These are phyloP conservation scores for Apophysomyces elegans DNA, from an alignment of 371 early-diverging fungal genomes.

Conservation along the genomic window DNA sequence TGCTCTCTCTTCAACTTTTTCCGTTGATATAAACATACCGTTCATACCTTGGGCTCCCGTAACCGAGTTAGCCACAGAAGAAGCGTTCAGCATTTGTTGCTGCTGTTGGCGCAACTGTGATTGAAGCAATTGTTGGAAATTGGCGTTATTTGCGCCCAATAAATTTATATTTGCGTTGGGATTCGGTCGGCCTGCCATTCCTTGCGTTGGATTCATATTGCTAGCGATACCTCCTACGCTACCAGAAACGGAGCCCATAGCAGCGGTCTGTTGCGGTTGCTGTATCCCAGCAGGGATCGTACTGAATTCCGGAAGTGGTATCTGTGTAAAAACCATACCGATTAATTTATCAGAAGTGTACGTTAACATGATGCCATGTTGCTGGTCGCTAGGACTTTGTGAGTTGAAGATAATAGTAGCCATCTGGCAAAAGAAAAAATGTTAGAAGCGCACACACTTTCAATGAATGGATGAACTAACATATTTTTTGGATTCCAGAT, in stretches of 20 bases:
- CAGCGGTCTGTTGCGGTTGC: conserved; percentile 1
- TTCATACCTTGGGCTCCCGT: conserved; percentile 14
- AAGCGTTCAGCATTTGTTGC: conserved; percentile 19
- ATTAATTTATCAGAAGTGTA: conserved; percentile 51
- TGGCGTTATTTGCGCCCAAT: conserved; percentile 25
- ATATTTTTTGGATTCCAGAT: conserved; percentile 57
- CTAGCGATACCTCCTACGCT: neutral
- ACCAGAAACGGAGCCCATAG: neutral
- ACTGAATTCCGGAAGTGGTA: conserved; percentile 55
- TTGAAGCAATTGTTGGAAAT: conserved; percentile 19
- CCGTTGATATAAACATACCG: conserved; percentile 1
- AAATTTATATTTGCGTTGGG: conserved; percentile 8
- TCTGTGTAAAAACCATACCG: conserved; percentile 57
- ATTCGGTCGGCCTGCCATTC: conserved; percentile 8
- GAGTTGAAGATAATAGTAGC: conserved; percentile 47
- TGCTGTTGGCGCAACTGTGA: too few relatives aligned
- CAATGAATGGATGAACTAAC: conserved; percentile 30
- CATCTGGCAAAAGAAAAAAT: conserved; percentile 28
- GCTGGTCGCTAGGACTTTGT: conserved; percentile 32
- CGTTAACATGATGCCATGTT: conserved; percentile 54
- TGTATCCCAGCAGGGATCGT: conserved; percentile 14
- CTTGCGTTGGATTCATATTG: neutral
- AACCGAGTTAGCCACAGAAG: conserved; percentile 8
- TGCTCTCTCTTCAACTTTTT: neutral
- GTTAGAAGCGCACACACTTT: neutral